These are phyloP conservation scores for Ustilago nuda DNA, from an alignment of 1,284 basidiomycete species.

Conservation along the genomic window DNA sequence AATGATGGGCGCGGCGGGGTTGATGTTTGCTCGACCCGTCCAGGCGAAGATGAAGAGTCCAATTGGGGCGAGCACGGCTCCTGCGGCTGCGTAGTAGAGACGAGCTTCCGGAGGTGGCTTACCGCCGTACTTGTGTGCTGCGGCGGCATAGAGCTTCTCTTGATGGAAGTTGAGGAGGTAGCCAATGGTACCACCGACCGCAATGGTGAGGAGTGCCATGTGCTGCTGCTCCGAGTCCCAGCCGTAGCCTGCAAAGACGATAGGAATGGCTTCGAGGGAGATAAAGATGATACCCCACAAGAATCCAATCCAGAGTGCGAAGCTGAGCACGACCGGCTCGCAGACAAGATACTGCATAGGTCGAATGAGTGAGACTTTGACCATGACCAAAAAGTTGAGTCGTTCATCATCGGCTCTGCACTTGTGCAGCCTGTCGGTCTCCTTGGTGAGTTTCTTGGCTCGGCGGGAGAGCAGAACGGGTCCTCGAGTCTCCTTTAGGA, in stretches of 20 bases:
- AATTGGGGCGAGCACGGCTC: slow-evolving; percentile 51
- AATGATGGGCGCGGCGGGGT: slow-evolving; percentile 51
- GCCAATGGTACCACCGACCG: slow-evolving; percentile 72
- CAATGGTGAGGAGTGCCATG: slow-evolving; percentile 52
- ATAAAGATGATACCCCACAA: slow-evolving; percentile 54
- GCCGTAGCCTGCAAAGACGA: slow-evolving; percentile 63
- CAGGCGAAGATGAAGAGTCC: slow-evolving; percentile 59
- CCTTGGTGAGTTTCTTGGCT: slow-evolving; percentile 68
- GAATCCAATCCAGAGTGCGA: slow-evolving; percentile 71
- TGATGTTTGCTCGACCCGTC: slow-evolving; percentile 40
- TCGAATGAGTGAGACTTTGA: slow-evolving; percentile 65
- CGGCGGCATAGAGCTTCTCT: slow-evolving; percentile 50
- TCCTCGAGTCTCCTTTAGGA: slow-evolving; percentile 66
- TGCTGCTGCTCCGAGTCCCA: slow-evolving; percentile 53
- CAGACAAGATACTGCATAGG: slow-evolving; percentile 69
- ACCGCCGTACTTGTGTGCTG: slow-evolving; percentile 62
- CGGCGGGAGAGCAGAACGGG: slow-evolving; percentile 71
- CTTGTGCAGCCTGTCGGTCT: slow-evolving; percentile 69
- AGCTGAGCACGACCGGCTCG: slow-evolving; percentile 71
- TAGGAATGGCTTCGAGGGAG: slow-evolving; percentile 50
- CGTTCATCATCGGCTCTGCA: slow-evolving; percentile 68
- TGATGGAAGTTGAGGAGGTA: slow-evolving; percentile 75
- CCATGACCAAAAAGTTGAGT: slow-evolving; percentile 57
- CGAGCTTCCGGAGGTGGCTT: slow-evolving; percentile 71
- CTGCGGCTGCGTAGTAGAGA: slow-evolving; percentile 67